Evolutionary conservation across 1,284 basidiomycete genomes (phyloP).

Genomic region (Ustilago hordei): DNA sequence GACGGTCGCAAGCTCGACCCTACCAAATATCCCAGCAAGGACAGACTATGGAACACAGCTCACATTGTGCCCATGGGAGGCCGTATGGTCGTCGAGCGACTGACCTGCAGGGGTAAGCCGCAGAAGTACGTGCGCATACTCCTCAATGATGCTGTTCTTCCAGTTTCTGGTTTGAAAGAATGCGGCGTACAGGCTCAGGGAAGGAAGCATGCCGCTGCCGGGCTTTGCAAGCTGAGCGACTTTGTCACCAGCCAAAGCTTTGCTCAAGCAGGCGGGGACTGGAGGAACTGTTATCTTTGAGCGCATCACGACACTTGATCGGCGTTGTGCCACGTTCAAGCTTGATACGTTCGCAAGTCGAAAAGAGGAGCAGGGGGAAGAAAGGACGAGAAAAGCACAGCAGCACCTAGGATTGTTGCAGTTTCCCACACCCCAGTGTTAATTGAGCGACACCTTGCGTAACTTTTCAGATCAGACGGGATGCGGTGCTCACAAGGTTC

Average conservation of each 20-base stretch:
- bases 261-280: constrained; percentile 29
- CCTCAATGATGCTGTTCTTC: constrained; percentile 24
- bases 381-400: constrained; percentile 7
- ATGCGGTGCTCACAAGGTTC: constrained; percentile 83
- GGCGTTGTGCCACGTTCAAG: not conserved
- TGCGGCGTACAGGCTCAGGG: constrained; percentile 22
- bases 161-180: constrained; percentile 12
- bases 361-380: not conserved
- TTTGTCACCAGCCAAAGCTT: constrained; percentile 29
- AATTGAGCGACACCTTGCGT: constrained; percentile 82
- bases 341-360: too few species aligned
- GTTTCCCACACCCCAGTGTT: constrained; percentile 87
- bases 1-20: constrained; percentile 11
- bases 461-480: constrained; percentile 84
- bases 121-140: constrained; percentile 25
- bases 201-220: constrained; percentile 12
- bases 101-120: constrained; percentile 14
- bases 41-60: constrained; percentile 19
- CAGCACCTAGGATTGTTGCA: constrained; percentile 81
- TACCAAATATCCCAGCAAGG: constrained; percentile 2
- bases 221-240: constrained; percentile 20
- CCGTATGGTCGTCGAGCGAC: constrained; percentile 16
- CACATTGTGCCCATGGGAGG: constrained; percentile 29
- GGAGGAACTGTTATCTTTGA: constrained; percentile 25
- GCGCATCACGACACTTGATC: not conserved